phyloP scores from a whole-genome alignment of 192 early-diverging fungal species.

The Mycoemilia scoparia region DNA sequence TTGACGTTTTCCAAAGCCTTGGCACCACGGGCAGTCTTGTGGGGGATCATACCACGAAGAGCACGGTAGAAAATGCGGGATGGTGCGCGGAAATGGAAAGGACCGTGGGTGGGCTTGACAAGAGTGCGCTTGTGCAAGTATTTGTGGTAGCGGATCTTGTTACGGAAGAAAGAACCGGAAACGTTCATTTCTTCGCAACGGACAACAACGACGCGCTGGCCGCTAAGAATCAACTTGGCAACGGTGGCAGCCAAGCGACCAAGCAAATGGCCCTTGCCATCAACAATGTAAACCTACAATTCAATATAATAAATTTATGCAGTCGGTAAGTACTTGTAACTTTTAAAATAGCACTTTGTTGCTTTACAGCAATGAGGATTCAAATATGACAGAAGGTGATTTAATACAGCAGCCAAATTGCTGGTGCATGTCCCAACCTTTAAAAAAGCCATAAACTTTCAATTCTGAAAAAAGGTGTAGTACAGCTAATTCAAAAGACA shows the following conservation, averaged over 20 bases:
- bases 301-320: no score
- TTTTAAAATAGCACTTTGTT: no score
- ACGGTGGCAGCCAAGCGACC: conserved; percentile 95
- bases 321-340: no score
- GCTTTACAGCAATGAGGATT: no score
- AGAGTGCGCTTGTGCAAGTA: conserved; percentile 96
- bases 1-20: conserved; percentile 93
- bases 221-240: conserved; percentile 94
- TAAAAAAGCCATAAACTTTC: background rate
- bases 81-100: conserved; percentile 98
- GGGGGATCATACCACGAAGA: conserved; percentile 97
- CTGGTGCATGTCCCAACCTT: background rate
- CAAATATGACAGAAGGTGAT: no score
- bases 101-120: conserved; percentile 90
- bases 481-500: background rate
- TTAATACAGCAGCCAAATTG: background rate
- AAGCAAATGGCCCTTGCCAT: conserved; percentile 96
- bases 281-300: conserved; percentile 86
- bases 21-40: conserved; percentile 97
- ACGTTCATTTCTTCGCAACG: conserved; percentile 99
- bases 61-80: conserved; percentile 92
- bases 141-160: conserved; percentile 95
- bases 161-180: conserved; percentile 94
- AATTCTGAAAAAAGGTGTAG: background rate
- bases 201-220: conserved; percentile 93